Conservation (phyloP, 2,329 filamentous ascomycete genomes). For the Gnomoniopsis smithogilvyi region DNA sequence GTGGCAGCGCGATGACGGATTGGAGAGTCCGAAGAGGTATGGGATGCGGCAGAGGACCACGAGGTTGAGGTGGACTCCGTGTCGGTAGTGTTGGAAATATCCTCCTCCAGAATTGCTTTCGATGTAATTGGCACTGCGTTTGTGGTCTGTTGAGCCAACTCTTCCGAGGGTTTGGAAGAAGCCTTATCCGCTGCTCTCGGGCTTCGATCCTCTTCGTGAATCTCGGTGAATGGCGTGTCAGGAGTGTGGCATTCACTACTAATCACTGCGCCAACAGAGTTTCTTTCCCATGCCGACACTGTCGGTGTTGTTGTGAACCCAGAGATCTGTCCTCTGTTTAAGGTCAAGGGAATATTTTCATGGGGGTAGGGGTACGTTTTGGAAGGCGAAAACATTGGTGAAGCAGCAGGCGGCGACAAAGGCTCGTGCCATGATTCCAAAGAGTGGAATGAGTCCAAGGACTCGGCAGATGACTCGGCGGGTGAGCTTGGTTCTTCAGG, state of each 20-base stretch:
- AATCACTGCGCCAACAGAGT: constrained; percentile 23
- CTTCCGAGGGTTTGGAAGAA: background rate
- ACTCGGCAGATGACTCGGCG: constrained; percentile 39
- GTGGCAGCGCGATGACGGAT: constrained; percentile 51
- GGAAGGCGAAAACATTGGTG: constrained; percentile 39
- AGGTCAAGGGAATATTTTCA: constrained; percentile 34
- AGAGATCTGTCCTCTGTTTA: constrained; percentile 29
- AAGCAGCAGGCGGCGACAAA: constrained; percentile 39
- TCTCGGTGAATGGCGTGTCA: constrained; percentile 9
- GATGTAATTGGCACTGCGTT: background rate
- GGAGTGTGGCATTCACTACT: constrained; percentile 8
- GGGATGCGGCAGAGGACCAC: constrained; percentile 17
- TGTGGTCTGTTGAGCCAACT: background rate
- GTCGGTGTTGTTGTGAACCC: constrained; percentile 33
- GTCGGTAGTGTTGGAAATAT: constrained; percentile 2
- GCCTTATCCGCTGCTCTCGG: background rate
- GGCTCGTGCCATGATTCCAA: constrained; percentile 50
- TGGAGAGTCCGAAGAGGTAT: constrained; percentile 22
- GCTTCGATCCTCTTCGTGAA: background rate
- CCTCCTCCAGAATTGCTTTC: background rate
- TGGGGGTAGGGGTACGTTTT: constrained; percentile 36
- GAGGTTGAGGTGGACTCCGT: constrained; percentile 24
- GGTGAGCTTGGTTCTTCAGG: constrained; percentile 37
- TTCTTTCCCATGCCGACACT: constrained; percentile 27
- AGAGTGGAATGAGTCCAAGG: constrained; percentile 53